Evolutionary conservation across 257 asterid genomes (phyloP), one percentile per base, ranked within the genome.

Genomic region (Forsythia viridissima): DNA sequence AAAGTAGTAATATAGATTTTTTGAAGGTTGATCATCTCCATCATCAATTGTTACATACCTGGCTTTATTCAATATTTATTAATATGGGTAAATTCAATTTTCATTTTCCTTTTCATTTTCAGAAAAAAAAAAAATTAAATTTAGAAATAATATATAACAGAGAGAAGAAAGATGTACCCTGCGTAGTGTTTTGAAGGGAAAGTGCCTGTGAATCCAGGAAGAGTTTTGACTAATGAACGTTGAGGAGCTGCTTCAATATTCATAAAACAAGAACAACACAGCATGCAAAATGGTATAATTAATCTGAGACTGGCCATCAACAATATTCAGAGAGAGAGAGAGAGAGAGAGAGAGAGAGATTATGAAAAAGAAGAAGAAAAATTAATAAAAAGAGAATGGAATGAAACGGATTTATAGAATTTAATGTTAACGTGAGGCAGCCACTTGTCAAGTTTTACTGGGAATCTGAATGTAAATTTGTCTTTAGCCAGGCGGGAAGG

Each of bases 161-260:
- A 30, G 34, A 30, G 34, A 30, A 30, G 34, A 30, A 30, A 30
- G 34, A 30, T 30, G 34, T 30, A 88, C 91, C 94, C 92, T 0
- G 92, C 81, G 80, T 88, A 85, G 72, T 90, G 94, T 52, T 87
- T 88, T 3, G 94, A 88, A 75, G 92, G 94, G 66, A 90, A 86
- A 71, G 81, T 81, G 79, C 90, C 94, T 16, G 48, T 55, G 81
- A 90, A 90, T 12, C 91, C 91, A 24, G 92, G 93, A 44, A 89
- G 92, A 61, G 40, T 73, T 70, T 13, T 82, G 63, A 87, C 80
- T 18, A 76, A 86, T 70, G 89, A 83, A 73, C 51, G 63, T 42
- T 76, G 6, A 18, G 93, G 92, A 6, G 91, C 92, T 74, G 92
- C 87, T 74, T 84, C 84, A 79, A n/a, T 48, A 48, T 48, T 48